Evolutionary conservation across 1,284 basidiomycete genomes (phyloP), one percentile per base, ranked within the genome.

Genomic region (Sporisorium iseilematis-ciliati): DNA sequence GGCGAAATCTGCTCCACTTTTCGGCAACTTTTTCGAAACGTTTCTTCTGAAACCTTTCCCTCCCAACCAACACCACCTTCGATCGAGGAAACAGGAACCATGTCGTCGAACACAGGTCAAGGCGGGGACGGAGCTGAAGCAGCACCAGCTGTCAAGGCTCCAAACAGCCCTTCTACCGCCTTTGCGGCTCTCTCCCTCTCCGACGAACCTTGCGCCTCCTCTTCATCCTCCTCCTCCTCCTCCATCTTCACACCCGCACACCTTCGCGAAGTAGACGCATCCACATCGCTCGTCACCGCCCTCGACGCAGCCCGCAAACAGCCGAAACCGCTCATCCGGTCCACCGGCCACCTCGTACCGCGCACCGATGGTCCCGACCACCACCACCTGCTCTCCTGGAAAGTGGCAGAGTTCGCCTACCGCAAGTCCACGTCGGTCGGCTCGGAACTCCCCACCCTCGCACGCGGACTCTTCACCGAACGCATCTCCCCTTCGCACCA

Each of bases 401-500:
- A 83, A 61, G 75, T 78, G 12, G 65, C 71, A 10, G 83, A 85
- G 46, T 85, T 81, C 64, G 83, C 83, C 14, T 85, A 84, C 45
- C 80, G 83, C 33, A 82, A 84, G 51, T 68, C 76, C 18, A 75
- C 64, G n/a, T 68, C 64, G 3, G 52, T 77, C 18, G 63, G 62
- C 7, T 69, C 77, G 1, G 78, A 80, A 25, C 75, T 85, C 3
- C 83, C 83, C 12, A 85, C 82, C 0, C 69, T 85, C 2, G 82
- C 83, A 7, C 68, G 83, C 8, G 83, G 83, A 1, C 78, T 85
- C 0, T 85, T 85, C 45, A 84, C 82, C 18, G 76, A 81, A 23
- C 57, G 60, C 11, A 20, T 78, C 8, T 25, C 41, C 23, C 56
- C 21, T 29, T 38, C 7, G 57, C 48, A 85, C 57, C 88, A 92